Percentiles rank a stretch among this genome's conserved stretches.
These are phyloP conservation scores for Globisporangium rhizosaccharum DNA, from an alignment of 352 stramenopile species.

Conservation along the genomic window DNA sequence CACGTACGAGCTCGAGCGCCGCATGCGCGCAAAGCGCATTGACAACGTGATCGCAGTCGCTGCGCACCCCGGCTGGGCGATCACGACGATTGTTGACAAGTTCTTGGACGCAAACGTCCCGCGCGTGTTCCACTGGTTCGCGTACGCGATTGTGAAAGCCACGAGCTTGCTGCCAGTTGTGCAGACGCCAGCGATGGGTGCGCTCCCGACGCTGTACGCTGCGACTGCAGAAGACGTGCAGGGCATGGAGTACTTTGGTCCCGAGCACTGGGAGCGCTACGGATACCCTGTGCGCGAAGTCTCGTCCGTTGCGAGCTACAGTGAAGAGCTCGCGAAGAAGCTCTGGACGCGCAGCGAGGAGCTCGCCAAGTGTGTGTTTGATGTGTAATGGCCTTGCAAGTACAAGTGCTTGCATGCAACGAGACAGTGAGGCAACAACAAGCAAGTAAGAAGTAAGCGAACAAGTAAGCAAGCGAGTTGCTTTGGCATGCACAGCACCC, in stretches of 20 bases:
- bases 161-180: conserved; percentile 26
- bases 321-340: conserved; percentile 7
- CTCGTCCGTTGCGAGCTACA: conserved; percentile 12
- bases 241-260: not conserved
- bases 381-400: conserved; percentile 16
- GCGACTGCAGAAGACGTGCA: conserved; percentile 22
- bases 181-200: conserved; percentile 37
- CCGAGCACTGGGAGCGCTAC: conserved; percentile 1
- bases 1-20: conserved; percentile 53
- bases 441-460: conserved; percentile 6
- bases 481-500: too few species aligned
- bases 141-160: conserved; percentile 25
- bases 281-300: conserved; percentile 15
- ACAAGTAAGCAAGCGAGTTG: not conserved
- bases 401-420: too few species aligned
- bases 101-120: conserved; percentile 34
- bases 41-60: conserved; percentile 34
- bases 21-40: conserved; percentile 18
- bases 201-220: conserved; percentile 49
- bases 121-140: conserved; percentile 24
- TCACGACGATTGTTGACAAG: conserved; percentile 48
- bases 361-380: conserved; percentile 11
- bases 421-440: too few species aligned
- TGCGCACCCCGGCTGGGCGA: conserved; percentile 40
- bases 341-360: conserved; percentile 14